These are phyloP conservation scores for Dillenia suffruticosa DNA, from an alignment of 164 flowering plant species.

Conservation along the genomic window DNA sequence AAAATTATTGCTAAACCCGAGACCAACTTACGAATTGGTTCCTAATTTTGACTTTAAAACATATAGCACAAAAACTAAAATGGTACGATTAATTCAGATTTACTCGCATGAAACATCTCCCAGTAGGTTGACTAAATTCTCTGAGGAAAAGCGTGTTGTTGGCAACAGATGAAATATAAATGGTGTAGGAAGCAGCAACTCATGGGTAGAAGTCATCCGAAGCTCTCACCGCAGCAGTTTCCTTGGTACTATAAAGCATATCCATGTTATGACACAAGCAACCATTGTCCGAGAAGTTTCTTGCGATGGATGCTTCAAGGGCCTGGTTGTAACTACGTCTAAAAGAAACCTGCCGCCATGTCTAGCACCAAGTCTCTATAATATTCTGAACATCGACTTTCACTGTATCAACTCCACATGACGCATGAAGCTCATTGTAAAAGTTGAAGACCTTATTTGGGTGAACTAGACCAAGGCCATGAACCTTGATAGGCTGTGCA, in stretches of 20 bases:
- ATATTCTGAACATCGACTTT: constrained; percentile 94
- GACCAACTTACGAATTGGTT: too few species aligned
- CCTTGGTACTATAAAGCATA: constrained; percentile 78
- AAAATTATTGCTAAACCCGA: too few species aligned
- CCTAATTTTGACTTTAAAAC: too few species aligned
- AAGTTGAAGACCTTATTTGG: constrained; percentile 87
- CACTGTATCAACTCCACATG: constrained; percentile 90
- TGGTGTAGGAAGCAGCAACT: constrained; percentile 95
- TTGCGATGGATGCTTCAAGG: constrained; percentile 79
- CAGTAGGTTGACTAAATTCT: constrained; percentile 95
- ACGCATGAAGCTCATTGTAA: constrained; percentile 88
- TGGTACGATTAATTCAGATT: too few species aligned
- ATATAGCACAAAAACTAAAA: too few species aligned
- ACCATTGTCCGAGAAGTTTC: constrained; percentile 85
- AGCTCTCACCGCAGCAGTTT: constrained; percentile 88
- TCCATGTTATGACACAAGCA: constrained; percentile 94
- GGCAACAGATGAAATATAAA: constrained; percentile 93
- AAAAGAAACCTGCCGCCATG: constrained; percentile 88
- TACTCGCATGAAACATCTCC: constrained; percentile 97
- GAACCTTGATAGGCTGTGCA: constrained; percentile 73
- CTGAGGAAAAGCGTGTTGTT: constrained; percentile 91
- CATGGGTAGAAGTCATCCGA: constrained; percentile 93
- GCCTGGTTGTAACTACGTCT: constrained; percentile 84
- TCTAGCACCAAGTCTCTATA: constrained; percentile 86
- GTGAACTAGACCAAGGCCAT: constrained; percentile 86